Conservation (phyloP, 352 stramenopile genomes). For the Pythium periplocum region DNA sequence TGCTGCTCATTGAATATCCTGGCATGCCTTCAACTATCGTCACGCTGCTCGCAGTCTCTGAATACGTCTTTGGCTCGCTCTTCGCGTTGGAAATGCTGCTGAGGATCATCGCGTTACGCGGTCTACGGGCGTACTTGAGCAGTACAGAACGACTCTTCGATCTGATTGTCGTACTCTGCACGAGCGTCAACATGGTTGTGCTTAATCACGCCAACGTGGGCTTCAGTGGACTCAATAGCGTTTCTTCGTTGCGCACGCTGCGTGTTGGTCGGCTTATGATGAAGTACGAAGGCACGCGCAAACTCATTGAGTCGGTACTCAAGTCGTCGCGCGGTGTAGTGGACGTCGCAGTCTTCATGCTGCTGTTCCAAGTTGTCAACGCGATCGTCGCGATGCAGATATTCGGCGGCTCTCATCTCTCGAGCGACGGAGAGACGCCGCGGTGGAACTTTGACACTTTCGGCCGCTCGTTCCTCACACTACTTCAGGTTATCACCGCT, state of each 20-base stretch:
- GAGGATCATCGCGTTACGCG: constrained; percentile 52
- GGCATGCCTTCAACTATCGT: constrained; percentile 37
- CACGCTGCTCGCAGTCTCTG: constrained; percentile 37
- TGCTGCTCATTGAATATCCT: constrained; percentile 63
- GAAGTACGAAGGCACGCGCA: constrained; percentile 75
- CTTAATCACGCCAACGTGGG: constrained; percentile 41
- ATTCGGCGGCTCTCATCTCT: constrained; percentile 52
- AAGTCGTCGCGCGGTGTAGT: constrained; percentile 77
- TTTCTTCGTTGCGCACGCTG: constrained; percentile 64
- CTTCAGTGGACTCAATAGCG: constrained; percentile 59
- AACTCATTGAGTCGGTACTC: constrained; percentile 70
- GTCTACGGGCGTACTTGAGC: constrained; percentile 36
- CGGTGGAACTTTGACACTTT: constrained; percentile 82
- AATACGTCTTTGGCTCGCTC: constrained; percentile 66
- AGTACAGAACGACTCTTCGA: constrained; percentile 71
- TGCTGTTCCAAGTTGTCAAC: constrained; percentile 73
- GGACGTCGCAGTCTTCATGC: constrained; percentile 69
- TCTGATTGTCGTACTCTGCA: constrained; percentile 64
- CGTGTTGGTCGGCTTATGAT: constrained; percentile 72
- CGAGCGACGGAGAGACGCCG: constrained; percentile 35
- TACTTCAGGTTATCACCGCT: constrained; percentile 73
- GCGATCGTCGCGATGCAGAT: constrained; percentile 77
- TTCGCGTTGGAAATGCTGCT: constrained; percentile 61
- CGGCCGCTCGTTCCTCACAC: constrained; percentile 57
- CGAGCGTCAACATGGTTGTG: constrained; percentile 51